Evolutionary conservation across 208 protist genomes (phyloP).

Genomic region (Leishmania major): DNA sequence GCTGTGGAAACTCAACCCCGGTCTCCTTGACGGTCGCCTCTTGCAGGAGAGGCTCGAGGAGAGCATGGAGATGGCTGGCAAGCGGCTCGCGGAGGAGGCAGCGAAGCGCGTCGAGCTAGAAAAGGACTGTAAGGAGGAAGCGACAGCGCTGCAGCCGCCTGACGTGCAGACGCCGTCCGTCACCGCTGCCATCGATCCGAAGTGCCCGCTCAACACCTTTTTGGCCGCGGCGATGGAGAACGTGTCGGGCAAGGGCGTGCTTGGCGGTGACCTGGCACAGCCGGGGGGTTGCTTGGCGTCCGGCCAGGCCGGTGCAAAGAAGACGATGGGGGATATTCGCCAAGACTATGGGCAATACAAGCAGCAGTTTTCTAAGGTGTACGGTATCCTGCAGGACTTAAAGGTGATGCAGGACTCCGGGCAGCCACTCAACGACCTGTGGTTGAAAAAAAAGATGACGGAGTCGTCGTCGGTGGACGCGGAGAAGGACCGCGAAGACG

Average conservation of each 20-base stretch:
- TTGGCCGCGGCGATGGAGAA: slow-evolving; percentile 16
- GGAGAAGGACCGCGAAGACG: slow-evolving; percentile 53
- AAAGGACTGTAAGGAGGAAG: slow-evolving; percentile 21
- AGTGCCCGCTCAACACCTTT: slow-evolving; percentile 27
- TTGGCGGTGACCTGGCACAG: slow-evolving; percentile 37
- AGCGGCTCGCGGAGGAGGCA: slow-evolving; percentile 27
- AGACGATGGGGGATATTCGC: slow-evolving; percentile 40
- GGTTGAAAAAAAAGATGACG: slow-evolving; percentile 73
- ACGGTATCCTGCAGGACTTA: slow-evolving; percentile 81
- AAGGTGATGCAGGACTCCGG: slow-evolving; percentile 69
- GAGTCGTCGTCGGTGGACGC: slow-evolving; percentile 39
- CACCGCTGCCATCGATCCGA: slow-evolving; percentile 6
- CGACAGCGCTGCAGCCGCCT: slow-evolving; percentile 28
- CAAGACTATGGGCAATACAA: slow-evolving; percentile 73
- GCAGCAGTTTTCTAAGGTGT: slow-evolving; percentile 77
- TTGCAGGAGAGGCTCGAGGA: slow-evolving; percentile 76
- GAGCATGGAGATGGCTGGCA: slow-evolving; percentile 41
- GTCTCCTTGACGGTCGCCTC: slow-evolving; percentile 67
- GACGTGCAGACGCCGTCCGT: slow-evolving; percentile 12
- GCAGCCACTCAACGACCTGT: slow-evolving; percentile 78
- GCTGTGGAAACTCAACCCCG: slow-evolving; percentile 73
- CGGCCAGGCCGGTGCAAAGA: slow-evolving; percentile 7
- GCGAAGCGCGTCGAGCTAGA: slow-evolving; percentile 22
- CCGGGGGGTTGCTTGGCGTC: slow-evolving; percentile 6
- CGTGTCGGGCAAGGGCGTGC: slow-evolving; percentile 23